Evolutionary conservation across 441 rosid genomes (phyloP), one percentile per base, ranked within the genome.

Genomic region (Brassica balearica): DNA sequence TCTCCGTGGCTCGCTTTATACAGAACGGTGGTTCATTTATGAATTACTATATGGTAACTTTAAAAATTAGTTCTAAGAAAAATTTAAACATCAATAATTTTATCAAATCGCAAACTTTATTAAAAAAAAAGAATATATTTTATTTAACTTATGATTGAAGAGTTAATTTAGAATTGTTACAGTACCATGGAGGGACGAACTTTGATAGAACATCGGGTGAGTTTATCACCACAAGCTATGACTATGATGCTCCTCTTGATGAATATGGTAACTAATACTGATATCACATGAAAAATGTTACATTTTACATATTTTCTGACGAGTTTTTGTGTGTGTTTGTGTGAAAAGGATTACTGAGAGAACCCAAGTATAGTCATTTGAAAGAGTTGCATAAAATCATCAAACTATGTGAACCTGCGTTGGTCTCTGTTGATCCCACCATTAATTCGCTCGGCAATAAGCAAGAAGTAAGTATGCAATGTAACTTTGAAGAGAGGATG

Each of bases 1-100:
- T 78, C 81, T 83, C 91, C 0, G 85, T 88, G 27, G 89, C 92
- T 34, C 84, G 85, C 22, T 90, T 87, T 82, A 85, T 91, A 62
- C 83, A 86, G 3, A 89, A 85, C 72, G 84, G 87, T 65, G 95
- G 93, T 56, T 77, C 88, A n/a, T 86, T 80, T 29, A 66, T 77
- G 46, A 89, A 91, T 73, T 91, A 91, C 62, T 91, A 91, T 68
- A 91, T 91, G 95, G 94, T 88, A 88, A 71, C n/a, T 51, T 55
- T 8, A 34, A 32, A 32, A 32, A 1, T 32, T 5, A 32, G 36
- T 5, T 32, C 36, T 32, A 32, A 32, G 8, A 32, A 5, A 32
- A 32, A 32, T 32, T 5, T 6, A 32, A 32, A 32, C 36, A 29
- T 29, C 5, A 34, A 38, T 38, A 38, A 9, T 38, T 38, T 38